phyloP scores from a whole-genome alignment of 129 eudicot genomes.

The Centaurea solstitialis region DNA sequence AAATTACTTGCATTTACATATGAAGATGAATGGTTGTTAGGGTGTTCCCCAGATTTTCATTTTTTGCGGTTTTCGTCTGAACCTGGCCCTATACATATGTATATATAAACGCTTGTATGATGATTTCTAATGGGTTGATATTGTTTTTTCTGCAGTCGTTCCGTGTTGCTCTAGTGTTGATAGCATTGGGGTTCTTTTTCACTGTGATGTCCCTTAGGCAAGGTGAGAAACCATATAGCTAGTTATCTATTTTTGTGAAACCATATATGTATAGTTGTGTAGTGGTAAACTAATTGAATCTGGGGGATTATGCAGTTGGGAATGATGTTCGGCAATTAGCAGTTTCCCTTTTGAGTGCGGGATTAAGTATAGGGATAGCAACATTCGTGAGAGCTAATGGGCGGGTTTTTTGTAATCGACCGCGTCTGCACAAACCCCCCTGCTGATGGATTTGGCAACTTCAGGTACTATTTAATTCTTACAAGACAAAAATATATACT shows the following conservation, averaged over 20 bases:
- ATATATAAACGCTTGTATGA: not conserved
- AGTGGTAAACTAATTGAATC: not conserved
- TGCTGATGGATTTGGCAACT: slow-evolving; percentile 27
- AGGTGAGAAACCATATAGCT: slow-evolving; percentile 49
- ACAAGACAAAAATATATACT: slow-evolving; percentile 5
- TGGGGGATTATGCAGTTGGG: slow-evolving; percentile 50
- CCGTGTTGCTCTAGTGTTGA: slow-evolving; percentile 67
- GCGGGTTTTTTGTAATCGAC: slow-evolving; percentile 78
- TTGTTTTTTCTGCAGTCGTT: slow-evolving; percentile 61
- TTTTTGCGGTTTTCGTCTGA: too few species aligned
- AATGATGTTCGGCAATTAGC: slow-evolving; percentile 49
- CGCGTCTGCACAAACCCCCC: slow-evolving; percentile 68
- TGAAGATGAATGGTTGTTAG: not conserved
- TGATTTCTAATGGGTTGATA: not conserved
- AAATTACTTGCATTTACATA: too few species aligned
- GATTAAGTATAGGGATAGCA: slow-evolving; percentile 70
- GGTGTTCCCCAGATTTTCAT: not conserved
- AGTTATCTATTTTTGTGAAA: not conserved
- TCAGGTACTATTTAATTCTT: slow-evolving; percentile 12
- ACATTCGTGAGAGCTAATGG: slow-evolving; percentile 79
- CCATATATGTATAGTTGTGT: not conserved
- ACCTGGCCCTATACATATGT: not conserved
- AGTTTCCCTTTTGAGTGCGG: slow-evolving; percentile 76
- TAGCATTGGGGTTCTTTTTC: slow-evolving; percentile 61
- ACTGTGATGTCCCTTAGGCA: slow-evolving; percentile 64